Conservation (phyloP, 2,329 filamentous ascomycete species). For the Ophiognomonia clavigignenti-juglandacearum region DNA sequence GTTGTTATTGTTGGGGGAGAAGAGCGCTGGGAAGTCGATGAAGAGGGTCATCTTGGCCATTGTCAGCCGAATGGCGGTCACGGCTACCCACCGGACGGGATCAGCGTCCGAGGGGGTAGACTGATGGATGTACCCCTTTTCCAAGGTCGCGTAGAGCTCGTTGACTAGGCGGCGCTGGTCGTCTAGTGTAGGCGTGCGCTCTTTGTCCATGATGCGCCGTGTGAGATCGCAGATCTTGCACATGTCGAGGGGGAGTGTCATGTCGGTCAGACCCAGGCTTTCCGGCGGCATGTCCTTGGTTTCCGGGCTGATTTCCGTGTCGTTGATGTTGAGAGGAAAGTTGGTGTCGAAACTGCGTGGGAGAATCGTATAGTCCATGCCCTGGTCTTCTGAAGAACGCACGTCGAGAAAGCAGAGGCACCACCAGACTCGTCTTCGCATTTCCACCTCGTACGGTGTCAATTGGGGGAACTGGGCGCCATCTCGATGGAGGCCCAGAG, state of each 20-base stretch:
- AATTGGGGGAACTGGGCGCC: conserved; percentile 39
- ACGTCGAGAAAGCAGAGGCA: conserved; percentile 45
- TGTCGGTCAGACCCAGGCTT: conserved; percentile 49
- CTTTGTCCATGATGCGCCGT: conserved; percentile 31
- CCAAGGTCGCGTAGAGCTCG: conserved; percentile 37
- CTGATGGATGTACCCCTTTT: conserved; percentile 38
- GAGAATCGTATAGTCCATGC: conserved; percentile 42
- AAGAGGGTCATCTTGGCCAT: conserved; percentile 76
- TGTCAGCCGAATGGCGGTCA: conserved; percentile 54
- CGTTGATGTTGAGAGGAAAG: conserved; percentile 53
- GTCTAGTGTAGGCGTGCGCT: conserved; percentile 23
- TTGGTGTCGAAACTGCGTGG: conserved; percentile 18
- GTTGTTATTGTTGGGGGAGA: conserved; percentile 34
- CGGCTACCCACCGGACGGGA: conserved; percentile 32
- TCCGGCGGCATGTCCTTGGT: conserved; percentile 43
- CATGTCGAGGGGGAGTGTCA: conserved; percentile 49
- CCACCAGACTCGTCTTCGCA: conserved; percentile 52
- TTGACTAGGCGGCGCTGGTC: conserved; percentile 40
- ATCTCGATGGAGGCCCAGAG: conserved; percentile 35
- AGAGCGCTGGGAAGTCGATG: conserved; percentile 68
- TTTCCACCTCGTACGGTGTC: conserved; percentile 47
- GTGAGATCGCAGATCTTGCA: conserved; percentile 29
- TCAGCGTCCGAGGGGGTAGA: conserved; percentile 23
- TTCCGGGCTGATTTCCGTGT: conserved; percentile 43
- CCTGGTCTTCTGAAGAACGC: conserved; percentile 17